Evolutionary conservation across 2,329 filamentous ascomycete species (phyloP), one percentile per base, ranked within the genome.

Genomic region (Aspergillus arachidicola): DNA sequence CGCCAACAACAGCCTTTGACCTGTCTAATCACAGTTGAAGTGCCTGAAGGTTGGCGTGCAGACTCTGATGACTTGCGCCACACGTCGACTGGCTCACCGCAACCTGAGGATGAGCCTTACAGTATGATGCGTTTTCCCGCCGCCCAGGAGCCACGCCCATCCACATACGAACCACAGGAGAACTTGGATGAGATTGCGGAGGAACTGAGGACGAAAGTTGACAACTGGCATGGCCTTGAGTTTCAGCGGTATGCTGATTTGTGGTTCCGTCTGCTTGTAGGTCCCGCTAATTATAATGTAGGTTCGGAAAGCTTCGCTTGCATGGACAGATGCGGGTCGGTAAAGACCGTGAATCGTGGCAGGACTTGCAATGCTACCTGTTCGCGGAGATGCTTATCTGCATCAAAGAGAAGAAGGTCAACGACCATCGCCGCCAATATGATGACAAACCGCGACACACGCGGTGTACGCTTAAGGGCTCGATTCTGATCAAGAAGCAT

Each of bases 341-440:
- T 71, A 99, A 99, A 79, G 95, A 99, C 78, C 93, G 93, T 69
- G 86, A 94, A 68, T 94, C 94, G 7, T 99, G 95, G 95, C 95
- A 99, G 81, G 95, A 98, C 76, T 81, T 99, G 60, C 94, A 99
- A 77, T 99, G 95, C 78, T 99, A 93, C 76, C 85, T 99, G 34
- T 99, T 99, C 75, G 92, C 91, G 5, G 95, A 99, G 81, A 99
- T 99, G 95, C 90, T 99, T 71, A 99, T 99, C 68, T 99, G 95
- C 75, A 93, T 99, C 65, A 99, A 98, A 80, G 95, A 98, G 80
- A 98, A 97, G 86, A 97, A 94, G 81, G 79, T 84, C 10, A 58
- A 23, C 34, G 76, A 82, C 11, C 69, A 83, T 45, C 71, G 77
- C 54, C 75, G 72, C 65, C 83, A 91, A 68, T 94, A 91, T 86